A percentile compares a stretch with the other conserved stretches of the same genome.
Conservation (phyloP, 768 basidiomycete species). For the Termitomyces eurrhizus region DNA sequence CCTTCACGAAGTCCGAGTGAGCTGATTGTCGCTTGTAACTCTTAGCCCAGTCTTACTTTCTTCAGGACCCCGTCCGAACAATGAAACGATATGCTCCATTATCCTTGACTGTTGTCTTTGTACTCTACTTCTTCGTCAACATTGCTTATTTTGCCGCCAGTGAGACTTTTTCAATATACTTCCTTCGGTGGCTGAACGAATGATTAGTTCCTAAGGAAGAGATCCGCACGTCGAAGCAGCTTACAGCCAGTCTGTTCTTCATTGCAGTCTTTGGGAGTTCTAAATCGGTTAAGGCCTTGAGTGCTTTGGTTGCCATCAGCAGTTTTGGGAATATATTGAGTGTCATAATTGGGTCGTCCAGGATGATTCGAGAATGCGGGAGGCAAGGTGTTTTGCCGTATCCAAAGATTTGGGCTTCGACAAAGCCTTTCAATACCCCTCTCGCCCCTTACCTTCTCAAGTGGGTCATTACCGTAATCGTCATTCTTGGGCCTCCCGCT, state of each 20-base stretch:
- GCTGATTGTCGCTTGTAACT: background rate
- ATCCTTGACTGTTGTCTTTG: slow-evolving; percentile 42
- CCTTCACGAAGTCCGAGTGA: slow-evolving; percentile 36
- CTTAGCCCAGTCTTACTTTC: background rate
- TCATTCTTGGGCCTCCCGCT: slow-evolving; percentile 43
- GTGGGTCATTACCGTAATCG: slow-evolving; percentile 43
- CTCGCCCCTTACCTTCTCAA: slow-evolving; percentile 41
- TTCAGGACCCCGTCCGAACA: slow-evolving; percentile 38
- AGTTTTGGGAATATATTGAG: slow-evolving; percentile 38
- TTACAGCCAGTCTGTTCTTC: slow-evolving; percentile 49
- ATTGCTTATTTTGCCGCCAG: slow-evolving; percentile 36
- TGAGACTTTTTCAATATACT: slow-evolving; percentile 8
- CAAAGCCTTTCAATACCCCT: slow-evolving; percentile 49
- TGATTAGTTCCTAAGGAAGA: slow-evolving; percentile 38
- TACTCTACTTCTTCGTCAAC: slow-evolving; percentile 47
- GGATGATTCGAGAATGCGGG: slow-evolving; percentile 43
- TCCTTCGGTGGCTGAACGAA: background rate
- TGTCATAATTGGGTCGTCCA: slow-evolving; percentile 26
- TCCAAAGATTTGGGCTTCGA: slow-evolving; percentile 46
- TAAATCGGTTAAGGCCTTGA: slow-evolving; percentile 29
- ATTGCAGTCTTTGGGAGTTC: slow-evolving; percentile 42
- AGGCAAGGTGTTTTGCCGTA: slow-evolving; percentile 53
- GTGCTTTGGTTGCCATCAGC: slow-evolving; percentile 34
- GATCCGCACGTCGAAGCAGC: slow-evolving; percentile 38
- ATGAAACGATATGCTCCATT: slow-evolving; percentile 41